Conservation (phyloP, 768 basidiomycete species). For the Rhizopogon vinicolor region DNA sequence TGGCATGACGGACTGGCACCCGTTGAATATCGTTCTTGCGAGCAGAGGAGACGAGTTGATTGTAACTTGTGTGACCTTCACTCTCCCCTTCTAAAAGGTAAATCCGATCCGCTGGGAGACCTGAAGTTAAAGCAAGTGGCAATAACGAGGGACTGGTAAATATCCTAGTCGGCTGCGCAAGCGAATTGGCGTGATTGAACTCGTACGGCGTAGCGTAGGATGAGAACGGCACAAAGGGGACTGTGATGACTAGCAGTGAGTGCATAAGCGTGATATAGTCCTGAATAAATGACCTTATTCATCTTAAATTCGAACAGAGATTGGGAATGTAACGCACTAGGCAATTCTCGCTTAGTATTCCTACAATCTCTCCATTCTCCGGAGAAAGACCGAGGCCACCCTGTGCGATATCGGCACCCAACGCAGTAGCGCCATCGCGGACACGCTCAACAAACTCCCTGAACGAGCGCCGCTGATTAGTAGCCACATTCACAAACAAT, state of each 20-base stretch:
- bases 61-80: slow-evolving; percentile 34
- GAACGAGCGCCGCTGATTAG: slow-evolving; percentile 37
- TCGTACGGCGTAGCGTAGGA: slow-evolving; percentile 46
- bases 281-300: slow-evolving; percentile 20
- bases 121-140: slow-evolving; percentile 28
- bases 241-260: slow-evolving; percentile 36
- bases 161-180: slow-evolving; percentile 39
- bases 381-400: slow-evolving; percentile 49
- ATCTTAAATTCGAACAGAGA: background rate
- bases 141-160: slow-evolving; percentile 42
- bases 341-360: slow-evolving; percentile 61
- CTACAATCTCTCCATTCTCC: slow-evolving; percentile 51
- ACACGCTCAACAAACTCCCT: slow-evolving; percentile 44
- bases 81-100: slow-evolving; percentile 38
- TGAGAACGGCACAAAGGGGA: slow-evolving; percentile 44
- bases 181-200: slow-evolving; percentile 39
- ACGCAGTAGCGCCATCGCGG: slow-evolving; percentile 44
- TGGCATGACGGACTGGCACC: slow-evolving; percentile 36
- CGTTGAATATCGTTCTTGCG: slow-evolving; percentile 30
- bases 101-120: slow-evolving; percentile 31
- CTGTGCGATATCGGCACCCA: slow-evolving; percentile 37
- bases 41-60: slow-evolving; percentile 35
- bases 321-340: slow-evolving; percentile 33
- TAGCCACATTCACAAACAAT: slow-evolving; percentile 46
- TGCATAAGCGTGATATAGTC: slow-evolving; percentile 43